A percentile compares a stretch with the other conserved stretches of the same genome.
These are phyloP conservation scores for Mucor racemosus DNA, from an alignment of 371 early-diverging fungal genomes.

Conservation along the genomic window DNA sequence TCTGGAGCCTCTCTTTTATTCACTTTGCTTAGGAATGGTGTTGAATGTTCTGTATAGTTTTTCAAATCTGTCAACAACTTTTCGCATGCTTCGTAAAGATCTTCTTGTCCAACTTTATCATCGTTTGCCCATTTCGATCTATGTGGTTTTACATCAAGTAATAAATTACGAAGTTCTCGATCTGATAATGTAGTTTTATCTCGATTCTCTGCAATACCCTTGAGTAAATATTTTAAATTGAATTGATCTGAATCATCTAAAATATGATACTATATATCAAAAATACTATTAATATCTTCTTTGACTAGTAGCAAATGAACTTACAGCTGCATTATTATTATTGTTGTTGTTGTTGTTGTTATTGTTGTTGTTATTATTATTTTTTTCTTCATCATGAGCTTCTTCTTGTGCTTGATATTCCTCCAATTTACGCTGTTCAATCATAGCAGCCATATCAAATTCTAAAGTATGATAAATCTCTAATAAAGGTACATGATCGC, in stretches of 20 bases:
- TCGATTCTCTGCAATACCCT: constrained; percentile 74
- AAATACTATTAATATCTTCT: neutral
- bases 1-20: constrained; percentile 93
- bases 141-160: constrained; percentile 82
- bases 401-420: constrained; percentile 50
- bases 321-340: neutral
- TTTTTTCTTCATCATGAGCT: constrained; percentile 40
- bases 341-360: neutral
- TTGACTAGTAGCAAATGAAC: neutral
- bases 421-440: constrained; percentile 58
- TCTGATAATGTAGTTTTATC: constrained; percentile 63
- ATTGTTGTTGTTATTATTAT: neutral
- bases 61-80: constrained; percentile 84
- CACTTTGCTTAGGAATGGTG: constrained; percentile 90
- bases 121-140: constrained; percentile 89
- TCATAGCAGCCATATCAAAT: constrained; percentile 68
- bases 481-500: constrained; percentile 54
- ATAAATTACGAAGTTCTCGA: constrained; percentile 70
- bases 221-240: constrained; percentile 72
- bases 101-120: constrained; percentile 85
- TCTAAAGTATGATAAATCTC: constrained; percentile 82
- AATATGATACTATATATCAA: constrained; percentile 7
- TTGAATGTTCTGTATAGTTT: constrained; percentile 76
- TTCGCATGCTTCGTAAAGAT: constrained; percentile 88
- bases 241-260: constrained; percentile 49